Evolutionary conservation across 225 moss, liverwort and hornwort genomes (phyloP).

Genomic region (Bryoerythrophyllum caledonicum): DNA sequence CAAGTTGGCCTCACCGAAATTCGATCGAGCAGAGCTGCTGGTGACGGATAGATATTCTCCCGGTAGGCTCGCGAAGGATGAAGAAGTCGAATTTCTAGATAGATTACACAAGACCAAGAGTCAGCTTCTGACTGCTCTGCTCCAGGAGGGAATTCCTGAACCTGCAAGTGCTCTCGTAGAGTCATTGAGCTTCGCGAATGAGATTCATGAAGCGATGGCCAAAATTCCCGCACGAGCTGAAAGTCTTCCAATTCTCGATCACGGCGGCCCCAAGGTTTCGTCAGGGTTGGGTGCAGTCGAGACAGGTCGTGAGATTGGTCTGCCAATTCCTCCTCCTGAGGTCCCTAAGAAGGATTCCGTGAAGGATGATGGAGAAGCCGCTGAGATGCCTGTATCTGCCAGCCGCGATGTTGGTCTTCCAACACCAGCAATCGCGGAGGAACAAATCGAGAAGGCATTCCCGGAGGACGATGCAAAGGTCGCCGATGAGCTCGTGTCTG

Average conservation of each 20-base stretch:
- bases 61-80: conserved; percentile 24
- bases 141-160: conserved; percentile 30
- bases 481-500: conserved; percentile 10
- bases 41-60: conserved; percentile 2
- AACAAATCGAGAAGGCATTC: conserved; percentile 14
- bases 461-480: conserved; percentile 11
- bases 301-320: conserved; percentile 17
- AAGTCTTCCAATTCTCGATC: conserved; percentile 10
- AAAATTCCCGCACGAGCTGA: conserved; percentile 21
- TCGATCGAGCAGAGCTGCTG: conserved; percentile 10
- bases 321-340: conserved; percentile 2
- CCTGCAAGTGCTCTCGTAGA: conserved; percentile 23
- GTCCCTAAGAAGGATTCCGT: neutral
- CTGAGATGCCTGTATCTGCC: conserved; percentile 11
- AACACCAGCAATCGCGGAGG: neutral
- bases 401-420: conserved; percentile 7
- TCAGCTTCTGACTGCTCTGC: conserved; percentile 31
- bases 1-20: conserved; percentile 1
- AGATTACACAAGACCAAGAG: conserved; percentile 37
- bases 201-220: conserved; percentile 28
- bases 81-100: conserved; percentile 20
- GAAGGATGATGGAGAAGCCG: conserved; percentile 23
- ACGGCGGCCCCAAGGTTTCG: neutral
- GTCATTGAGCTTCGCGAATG: conserved; percentile 23
- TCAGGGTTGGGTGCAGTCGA: conserved; percentile 21